Base-by-base conservation (phyloP, 2,329 filamentous ascomycete species). In the Akanthomyces uredinophilus region DNA sequence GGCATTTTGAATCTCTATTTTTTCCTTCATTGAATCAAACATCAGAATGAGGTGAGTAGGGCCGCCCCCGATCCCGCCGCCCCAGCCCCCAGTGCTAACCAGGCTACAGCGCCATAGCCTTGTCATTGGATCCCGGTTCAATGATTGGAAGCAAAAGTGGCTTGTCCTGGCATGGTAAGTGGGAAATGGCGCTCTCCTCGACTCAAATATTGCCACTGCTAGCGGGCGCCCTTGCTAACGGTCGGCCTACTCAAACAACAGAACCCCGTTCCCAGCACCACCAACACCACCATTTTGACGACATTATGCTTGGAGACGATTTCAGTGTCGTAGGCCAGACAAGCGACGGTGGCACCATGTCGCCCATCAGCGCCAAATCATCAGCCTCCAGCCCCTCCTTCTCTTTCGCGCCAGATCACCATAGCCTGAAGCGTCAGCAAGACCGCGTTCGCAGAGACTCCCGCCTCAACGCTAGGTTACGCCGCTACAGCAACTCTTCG, bases 341-440 rank as follows among this genome's bases (percentile, higher is more conserved):
- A 29, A 58, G 54, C 47, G 53, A 58, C 27, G 60, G 24, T 22
- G 58, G 22, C 22, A 47, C 50, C 1, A 44, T 62, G 53, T 57
- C 60, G 10, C 53, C 60, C 3, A 57, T 52, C 3, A 62, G 60
- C 53, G 37, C 52, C n/a, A 77, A 81, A 72, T 85, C 83, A 24
- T 73, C 81, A 53, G 85, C 84, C 44, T 81, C 80, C 24, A 88
- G 85, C 72, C 84, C 85, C 6, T 79, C 81, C 65, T 74, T 74
- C 51, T 76, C 75, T 43, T 77, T 87, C 69, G 84, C 83, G 6
- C 75, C 83, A 7, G 84, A 87, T 69, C 84, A 87, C 70, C 81
- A 85, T 65, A 84, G 86, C 68, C 70, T 87, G 47, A 87, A 85
- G 74, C 79, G 84, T 63, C 84, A 87, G 68, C 79, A 81, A 64